Evolutionary conservation across 257 asterid genomes (phyloP), one percentile per base, ranked within the genome.

Genomic region (Cruciata laevipes): DNA sequence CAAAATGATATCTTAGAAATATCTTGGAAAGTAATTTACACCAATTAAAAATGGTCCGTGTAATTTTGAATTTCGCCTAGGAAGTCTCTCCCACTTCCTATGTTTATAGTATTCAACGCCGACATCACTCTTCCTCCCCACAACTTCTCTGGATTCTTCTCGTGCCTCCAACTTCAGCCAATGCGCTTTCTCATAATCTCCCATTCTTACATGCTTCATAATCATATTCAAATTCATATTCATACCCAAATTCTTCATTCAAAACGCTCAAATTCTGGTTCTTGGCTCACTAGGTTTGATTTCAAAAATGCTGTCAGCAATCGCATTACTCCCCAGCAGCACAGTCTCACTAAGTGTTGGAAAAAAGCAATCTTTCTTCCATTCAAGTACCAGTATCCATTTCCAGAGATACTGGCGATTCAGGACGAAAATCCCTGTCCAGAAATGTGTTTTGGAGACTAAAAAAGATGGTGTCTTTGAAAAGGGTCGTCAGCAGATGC

Each of bases 401-500:
- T 60, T 44, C 70, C 78, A 35, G 69, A 83, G 75, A 16, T 72
- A 23, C 71, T 71, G 74, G 51, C 75, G 49, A 51, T 13, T 42
- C 51, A 35, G 83, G 60, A 20, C 27, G 60, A 31, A 75, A 70
- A 65, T 71, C 32, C 68, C 70, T 63, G 33, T 21, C 63, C 61
- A 44, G 70, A 68, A 49, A 27, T 18, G 37, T 56, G 42, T 71
- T 6, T 68, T 77, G 52, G 76, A 71, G 69, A 3, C 6, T 4
- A 69, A 71, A 33, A 78, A 79, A 59, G 67, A 57, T 63, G 86
- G 79, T 1, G 44, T 72, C 61, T 71, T 75, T 56, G 72, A 77
- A 21, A 76, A 65, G 82, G 89, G 84, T 23, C 71, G 72, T 70
- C 80, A 63, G 67, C 83, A 84, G 63, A 87, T 86, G 93, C 20